Conservation (phyloP, 345 rosid species). For the Rhodamnia rubescens region DNA sequence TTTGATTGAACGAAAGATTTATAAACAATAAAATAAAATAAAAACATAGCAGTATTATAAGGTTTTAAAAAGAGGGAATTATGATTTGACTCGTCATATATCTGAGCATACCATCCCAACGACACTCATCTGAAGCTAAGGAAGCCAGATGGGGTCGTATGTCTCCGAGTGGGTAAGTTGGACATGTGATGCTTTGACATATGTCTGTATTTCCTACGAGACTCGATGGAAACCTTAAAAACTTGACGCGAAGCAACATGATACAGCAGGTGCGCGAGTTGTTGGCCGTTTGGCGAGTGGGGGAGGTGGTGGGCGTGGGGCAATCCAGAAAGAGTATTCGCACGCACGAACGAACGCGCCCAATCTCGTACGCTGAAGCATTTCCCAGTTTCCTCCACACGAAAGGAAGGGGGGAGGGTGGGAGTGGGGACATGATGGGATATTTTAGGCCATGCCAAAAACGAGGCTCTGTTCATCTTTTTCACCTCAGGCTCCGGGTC, state of each 20-base stretch:
- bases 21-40: too few relatives aligned
- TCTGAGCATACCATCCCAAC: background rate
- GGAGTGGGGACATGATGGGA: background rate
- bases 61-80: background rate
- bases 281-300: background rate
- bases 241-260: background rate
- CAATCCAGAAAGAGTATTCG: background rate
- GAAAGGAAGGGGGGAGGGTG: too few relatives aligned
- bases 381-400: background rate
- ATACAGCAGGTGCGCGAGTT: background rate
- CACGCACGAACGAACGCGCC: background rate
- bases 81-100: background rate
- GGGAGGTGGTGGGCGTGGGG: background rate
- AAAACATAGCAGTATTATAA: too few relatives aligned
- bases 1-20: background rate
- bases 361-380: background rate
- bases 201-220: background rate
- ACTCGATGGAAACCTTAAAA: background rate
- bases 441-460: background rate
- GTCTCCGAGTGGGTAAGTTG: background rate
- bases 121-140: background rate
- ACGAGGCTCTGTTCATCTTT: background rate
- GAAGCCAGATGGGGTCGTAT: background rate
- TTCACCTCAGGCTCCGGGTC: background rate
- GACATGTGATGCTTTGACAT: background rate